A percentile compares a stretch with the other conserved stretches of the same genome.
These are phyloP conservation scores for Nymphaea colorata DNA, from an alignment of 164 flowering plant genomes.

Conservation along the genomic window DNA sequence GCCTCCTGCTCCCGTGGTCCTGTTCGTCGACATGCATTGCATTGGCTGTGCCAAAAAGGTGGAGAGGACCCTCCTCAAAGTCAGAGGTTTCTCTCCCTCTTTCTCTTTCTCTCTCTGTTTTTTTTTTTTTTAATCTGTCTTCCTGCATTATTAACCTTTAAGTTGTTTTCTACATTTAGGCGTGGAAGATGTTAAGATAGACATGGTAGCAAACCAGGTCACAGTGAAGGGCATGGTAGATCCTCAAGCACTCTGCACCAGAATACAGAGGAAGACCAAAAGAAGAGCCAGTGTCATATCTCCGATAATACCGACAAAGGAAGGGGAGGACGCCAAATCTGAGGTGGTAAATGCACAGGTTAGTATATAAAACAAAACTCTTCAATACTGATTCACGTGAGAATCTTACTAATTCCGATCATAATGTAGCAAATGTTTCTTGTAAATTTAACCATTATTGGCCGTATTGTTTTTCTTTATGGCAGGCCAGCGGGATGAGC, in stretches of 20 bases:
- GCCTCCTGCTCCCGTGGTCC: slow-evolving; percentile 53
- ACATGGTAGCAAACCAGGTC: slow-evolving; percentile 66
- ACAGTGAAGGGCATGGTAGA: slow-evolving; percentile 80
- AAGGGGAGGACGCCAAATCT: slow-evolving; percentile 52
- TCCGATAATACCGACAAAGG: slow-evolving; percentile 50
- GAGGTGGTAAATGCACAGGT: slow-evolving; percentile 3
- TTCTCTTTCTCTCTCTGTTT: slow-evolving; percentile 2
- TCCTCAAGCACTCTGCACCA: slow-evolving; percentile 71
- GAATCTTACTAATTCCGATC: neutral
- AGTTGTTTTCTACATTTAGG: neutral
- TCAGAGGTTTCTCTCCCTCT: slow-evolving; percentile 38
- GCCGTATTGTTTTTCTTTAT: neutral
- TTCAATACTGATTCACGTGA: neutral
- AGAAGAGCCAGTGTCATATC: slow-evolving; percentile 71
- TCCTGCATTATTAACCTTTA: too few relatives aligned
- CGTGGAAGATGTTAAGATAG: slow-evolving; percentile 44
- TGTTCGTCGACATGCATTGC: slow-evolving; percentile 85
- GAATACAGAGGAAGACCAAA: slow-evolving; percentile 66
- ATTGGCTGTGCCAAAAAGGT: slow-evolving; percentile 90
- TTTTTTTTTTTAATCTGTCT: neutral
- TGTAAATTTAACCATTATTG: neutral
- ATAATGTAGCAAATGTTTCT: neutral
- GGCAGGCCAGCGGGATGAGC: slow-evolving; percentile 46
- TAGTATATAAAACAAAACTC: too few relatives aligned
- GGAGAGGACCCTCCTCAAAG: slow-evolving; percentile 51